phyloP scores from a whole-genome alignment of 208 protist species.

The Angomonas desouzai region DNA sequence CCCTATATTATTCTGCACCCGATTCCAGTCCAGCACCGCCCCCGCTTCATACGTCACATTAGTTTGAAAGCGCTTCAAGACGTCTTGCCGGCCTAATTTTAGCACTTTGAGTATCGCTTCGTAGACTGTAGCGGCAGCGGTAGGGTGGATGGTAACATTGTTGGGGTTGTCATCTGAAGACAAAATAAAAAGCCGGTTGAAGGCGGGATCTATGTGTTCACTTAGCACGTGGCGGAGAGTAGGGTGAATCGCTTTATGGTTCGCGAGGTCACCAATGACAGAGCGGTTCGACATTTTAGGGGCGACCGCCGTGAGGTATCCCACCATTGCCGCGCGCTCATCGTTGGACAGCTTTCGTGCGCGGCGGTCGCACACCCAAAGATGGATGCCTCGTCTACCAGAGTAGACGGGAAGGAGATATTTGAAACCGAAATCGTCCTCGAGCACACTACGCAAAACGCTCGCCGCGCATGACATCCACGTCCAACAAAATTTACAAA shows the following conservation, averaged over 20 bases:
- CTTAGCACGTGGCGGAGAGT: conserved; percentile 58
- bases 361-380: conserved; percentile 97
- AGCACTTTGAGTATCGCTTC: conserved; percentile 59
- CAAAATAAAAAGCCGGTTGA: conserved; percentile 63
- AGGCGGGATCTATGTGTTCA: conserved; percentile 50
- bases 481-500: conserved; percentile 97
- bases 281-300: conserved; percentile 54
- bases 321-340: conserved; percentile 84
- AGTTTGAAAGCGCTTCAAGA: conserved; percentile 48
- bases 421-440: conserved; percentile 96
- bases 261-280: conserved; percentile 62
- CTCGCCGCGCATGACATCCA: conserved; percentile 95
- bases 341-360: conserved; percentile 90
- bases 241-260: conserved; percentile 77
- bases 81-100: conserved; percentile 64
- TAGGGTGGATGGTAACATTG: conserved; percentile 44
- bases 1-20: conserved; percentile 45
- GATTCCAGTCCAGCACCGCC: conserved; percentile 59
- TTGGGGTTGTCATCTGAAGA: conserved; percentile 64
- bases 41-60: conserved; percentile 49
- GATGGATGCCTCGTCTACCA: conserved; percentile 98
- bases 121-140: conserved; percentile 68
- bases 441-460: conserved; percentile 82
- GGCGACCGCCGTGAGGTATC: conserved; percentile 87
- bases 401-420: conserved; percentile 98